Conservation (phyloP, 2,329 filamentous ascomycete species). For the Colletotrichum paranaense region DNA sequence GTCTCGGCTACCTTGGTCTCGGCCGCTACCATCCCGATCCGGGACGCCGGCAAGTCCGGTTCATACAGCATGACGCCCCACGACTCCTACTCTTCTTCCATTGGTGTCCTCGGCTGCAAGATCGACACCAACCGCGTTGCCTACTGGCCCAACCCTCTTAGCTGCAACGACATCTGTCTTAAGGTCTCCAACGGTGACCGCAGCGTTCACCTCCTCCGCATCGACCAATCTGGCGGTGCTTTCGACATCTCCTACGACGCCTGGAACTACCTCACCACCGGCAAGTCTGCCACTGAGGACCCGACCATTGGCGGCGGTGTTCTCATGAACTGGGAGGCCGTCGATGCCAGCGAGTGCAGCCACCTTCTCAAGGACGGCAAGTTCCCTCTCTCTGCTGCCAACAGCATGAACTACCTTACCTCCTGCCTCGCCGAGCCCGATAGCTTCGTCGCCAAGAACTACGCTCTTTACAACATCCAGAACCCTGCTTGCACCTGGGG, state of each 20-base stretch:
- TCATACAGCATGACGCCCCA: slow-evolving; percentile 62
- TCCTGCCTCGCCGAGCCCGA: slow-evolving; percentile 56
- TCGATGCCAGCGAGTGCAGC: slow-evolving; percentile 59
- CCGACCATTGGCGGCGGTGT: slow-evolving; percentile 62
- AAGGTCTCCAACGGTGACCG: slow-evolving; percentile 61
- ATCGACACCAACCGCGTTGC: slow-evolving; percentile 70
- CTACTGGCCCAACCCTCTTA: slow-evolving; percentile 66
- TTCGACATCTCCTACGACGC: slow-evolving; percentile 71
- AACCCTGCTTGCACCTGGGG: slow-evolving; percentile 63
- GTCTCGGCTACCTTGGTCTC: slow-evolving; percentile 42
- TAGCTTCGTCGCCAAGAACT: slow-evolving; percentile 65
- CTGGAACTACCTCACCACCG: slow-evolving; percentile 68
- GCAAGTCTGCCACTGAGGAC: slow-evolving; percentile 56
- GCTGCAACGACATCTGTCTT: slow-evolving; percentile 68
- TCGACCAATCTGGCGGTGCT: slow-evolving; percentile 67
- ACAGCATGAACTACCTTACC: slow-evolving; percentile 66
- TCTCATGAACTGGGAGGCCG: slow-evolving; percentile 61
- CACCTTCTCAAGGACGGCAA: slow-evolving; percentile 61
- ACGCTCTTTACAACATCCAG: slow-evolving; percentile 64
- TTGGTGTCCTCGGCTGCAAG: slow-evolving; percentile 70
- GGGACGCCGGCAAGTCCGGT: slow-evolving; percentile 38
- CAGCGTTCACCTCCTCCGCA: slow-evolving; percentile 66
- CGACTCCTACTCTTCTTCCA: slow-evolving; percentile 65
- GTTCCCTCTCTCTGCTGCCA: slow-evolving; percentile 65
- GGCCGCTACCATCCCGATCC: slow-evolving; percentile 40